Conservation (phyloP, 257 asterid genomes). For the Plantago major region DNA sequence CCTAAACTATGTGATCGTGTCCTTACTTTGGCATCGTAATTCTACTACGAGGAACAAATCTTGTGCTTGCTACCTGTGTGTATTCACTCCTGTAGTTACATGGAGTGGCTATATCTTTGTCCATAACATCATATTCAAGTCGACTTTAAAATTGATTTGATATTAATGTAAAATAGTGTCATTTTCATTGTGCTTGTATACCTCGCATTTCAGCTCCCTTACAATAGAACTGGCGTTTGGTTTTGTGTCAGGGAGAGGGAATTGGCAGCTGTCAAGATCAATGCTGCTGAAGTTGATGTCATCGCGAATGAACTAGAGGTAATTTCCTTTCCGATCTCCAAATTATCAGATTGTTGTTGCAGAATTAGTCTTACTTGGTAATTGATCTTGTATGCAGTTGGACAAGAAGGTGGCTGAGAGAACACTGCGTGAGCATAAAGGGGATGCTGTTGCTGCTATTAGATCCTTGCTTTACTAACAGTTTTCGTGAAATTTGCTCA, state of each 20-base stretch:
- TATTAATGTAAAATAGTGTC: too few species aligned
- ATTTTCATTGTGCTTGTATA: not conserved
- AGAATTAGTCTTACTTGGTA: not conserved
- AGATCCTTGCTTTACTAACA: slow-evolving; percentile 63
- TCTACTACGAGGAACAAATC: too few species aligned
- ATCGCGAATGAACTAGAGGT: slow-evolving; percentile 93
- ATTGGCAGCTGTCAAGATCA: slow-evolving; percentile 85
- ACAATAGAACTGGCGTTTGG: slow-evolving; percentile 12
- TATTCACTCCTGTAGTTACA: too few species aligned
- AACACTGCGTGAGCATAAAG: slow-evolving; percentile 87
- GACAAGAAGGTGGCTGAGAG: slow-evolving; percentile 91
- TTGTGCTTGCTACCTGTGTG: not conserved
- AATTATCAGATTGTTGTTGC: not conserved
- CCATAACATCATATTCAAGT: too few species aligned
- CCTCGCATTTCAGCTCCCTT: not conserved
- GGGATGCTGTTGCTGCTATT: slow-evolving; percentile 89
- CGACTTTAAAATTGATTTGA: too few species aligned
- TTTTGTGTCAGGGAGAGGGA: slow-evolving; percentile 75
- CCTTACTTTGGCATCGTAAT: too few species aligned
- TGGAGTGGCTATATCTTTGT: too few species aligned
- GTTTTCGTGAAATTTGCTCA: too few species aligned
- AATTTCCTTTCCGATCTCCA: not conserved
- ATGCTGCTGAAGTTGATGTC: slow-evolving; percentile 78
- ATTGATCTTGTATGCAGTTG: slow-evolving; percentile 35
- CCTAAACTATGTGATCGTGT: not conserved